These are phyloP conservation scores for Chrysochromulina tobinii DNA, from an alignment of 78 protist genomes.

Conservation along the genomic window DNA sequence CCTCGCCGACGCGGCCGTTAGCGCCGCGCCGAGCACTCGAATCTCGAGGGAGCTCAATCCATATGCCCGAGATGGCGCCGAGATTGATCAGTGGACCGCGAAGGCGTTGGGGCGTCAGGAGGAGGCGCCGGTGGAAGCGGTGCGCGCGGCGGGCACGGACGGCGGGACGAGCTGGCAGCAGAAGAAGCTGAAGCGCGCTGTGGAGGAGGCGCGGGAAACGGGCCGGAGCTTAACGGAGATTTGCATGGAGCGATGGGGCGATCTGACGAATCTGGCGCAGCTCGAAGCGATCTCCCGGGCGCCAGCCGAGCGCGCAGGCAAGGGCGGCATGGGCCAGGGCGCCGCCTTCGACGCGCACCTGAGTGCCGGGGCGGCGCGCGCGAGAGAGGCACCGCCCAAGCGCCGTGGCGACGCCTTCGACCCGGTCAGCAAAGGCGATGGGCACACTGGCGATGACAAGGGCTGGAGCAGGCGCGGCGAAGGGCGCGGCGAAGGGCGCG, in stretches of 20 bases:
- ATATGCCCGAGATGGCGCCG: background rate
- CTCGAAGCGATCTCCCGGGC: no score
- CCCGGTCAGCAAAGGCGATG: no score
- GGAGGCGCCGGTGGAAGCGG: background rate
- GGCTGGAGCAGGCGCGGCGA: background rate
- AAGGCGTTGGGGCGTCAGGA: background rate
- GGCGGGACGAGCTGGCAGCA: background rate
- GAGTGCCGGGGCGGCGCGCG: background rate
- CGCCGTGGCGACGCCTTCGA: background rate
- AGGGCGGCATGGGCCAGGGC: background rate
- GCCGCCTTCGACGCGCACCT: background rate
- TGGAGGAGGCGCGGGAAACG: background rate
- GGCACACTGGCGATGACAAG: background rate
- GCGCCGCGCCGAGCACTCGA: no score
- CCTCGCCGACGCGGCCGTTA: background rate
- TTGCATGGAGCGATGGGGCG: background rate
- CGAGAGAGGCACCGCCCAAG: background rate
- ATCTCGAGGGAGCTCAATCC: background rate
- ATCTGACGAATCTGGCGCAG: no score
- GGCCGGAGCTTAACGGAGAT: background rate
- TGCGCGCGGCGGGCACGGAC: background rate
- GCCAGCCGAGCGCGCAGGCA: background rate
- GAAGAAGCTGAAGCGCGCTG: background rate
- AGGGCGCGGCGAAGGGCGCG: background rate
- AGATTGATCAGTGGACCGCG: background rate